A percentile compares a stretch with the other conserved stretches of the same genome.
Evolutionary conservation across 768 basidiomycete genomes (phyloP).

Genomic region (Lentinus brumalis): DNA sequence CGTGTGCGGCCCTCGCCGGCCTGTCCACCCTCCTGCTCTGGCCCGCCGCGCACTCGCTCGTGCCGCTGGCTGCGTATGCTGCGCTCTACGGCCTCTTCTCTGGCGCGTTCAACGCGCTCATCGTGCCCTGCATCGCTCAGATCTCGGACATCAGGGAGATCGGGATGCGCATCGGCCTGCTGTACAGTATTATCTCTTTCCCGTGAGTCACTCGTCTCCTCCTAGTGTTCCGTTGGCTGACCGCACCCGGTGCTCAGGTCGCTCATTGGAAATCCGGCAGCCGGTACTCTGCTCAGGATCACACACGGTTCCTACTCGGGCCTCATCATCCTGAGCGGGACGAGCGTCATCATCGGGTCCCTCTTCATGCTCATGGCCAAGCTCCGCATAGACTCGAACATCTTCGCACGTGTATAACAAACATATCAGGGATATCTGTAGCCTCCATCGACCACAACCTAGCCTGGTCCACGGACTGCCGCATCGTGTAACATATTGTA

Average conservation of each 20-base stretch:
- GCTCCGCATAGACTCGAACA: constrained; percentile 15
- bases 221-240: not conserved
- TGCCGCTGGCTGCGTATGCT: constrained; percentile 49
- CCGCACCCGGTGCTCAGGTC: constrained; percentile 44
- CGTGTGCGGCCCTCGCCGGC: constrained; percentile 65
- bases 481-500: not conserved
- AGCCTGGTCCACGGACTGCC: not conserved
- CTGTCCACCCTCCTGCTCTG: constrained; percentile 58
- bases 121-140: constrained; percentile 70
- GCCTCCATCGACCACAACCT: not conserved
- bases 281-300: constrained; percentile 54
- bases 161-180: constrained; percentile 61
- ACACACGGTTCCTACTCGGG: constrained; percentile 48
- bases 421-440: not conserved
- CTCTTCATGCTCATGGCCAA: constrained; percentile 50
- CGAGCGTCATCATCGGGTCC: constrained; percentile 60
- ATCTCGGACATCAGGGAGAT: constrained; percentile 63
- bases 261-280: constrained; percentile 63
- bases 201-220: constrained; percentile 52
- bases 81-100: constrained; percentile 62
- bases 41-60: constrained; percentile 46
- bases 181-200: constrained; percentile 66
- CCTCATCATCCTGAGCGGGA: constrained; percentile 62
- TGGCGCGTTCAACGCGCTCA: constrained; percentile 66
- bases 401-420: constrained; percentile 15